These are phyloP conservation scores for Alternaria gaisen DNA, from an alignment of 2,329 filamentous ascomycete genomes.

Conservation along the genomic window DNA sequence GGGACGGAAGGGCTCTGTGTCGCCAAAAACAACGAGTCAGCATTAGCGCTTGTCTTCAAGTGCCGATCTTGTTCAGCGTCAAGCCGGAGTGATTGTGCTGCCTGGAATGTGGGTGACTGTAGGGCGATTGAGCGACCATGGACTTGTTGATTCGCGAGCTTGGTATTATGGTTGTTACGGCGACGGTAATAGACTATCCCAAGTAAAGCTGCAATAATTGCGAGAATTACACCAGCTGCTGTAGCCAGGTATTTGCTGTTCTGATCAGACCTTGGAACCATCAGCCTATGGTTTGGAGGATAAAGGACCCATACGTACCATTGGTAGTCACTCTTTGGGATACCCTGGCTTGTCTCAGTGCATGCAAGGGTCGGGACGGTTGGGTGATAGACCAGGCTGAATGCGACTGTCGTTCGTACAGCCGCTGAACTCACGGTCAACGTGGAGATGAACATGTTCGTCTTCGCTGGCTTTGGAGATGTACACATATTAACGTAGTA, in stretches of 20 bases:
- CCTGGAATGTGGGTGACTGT: background rate
- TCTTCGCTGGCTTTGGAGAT: background rate
- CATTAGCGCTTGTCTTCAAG: background rate
- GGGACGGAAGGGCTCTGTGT: background rate
- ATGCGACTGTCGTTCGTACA: background rate
- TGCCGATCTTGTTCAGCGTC: background rate
- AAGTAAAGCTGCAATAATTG: conserved; percentile 60
- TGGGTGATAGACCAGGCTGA: background rate
- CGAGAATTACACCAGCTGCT: conserved; percentile 76
- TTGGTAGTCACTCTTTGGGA: conserved; percentile 18
- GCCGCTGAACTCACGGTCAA: background rate
- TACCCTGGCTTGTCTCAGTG: conserved; percentile 2
- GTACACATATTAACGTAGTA: conserved; percentile 12
- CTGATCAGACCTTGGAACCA: conserved; percentile 65
- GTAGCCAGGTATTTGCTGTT: conserved; percentile 87
- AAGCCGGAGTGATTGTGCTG: background rate
- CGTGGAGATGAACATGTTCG: background rate
- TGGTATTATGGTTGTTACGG: background rate
- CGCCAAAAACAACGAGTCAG: background rate
- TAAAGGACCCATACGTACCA: conserved; percentile 19
- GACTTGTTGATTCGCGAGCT: background rate
- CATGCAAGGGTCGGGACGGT: background rate
- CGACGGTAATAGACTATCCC: background rate
- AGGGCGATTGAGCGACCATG: background rate
- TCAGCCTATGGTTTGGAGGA: background rate